Evolutionary conservation across 2,329 filamentous ascomycete genomes (phyloP), one percentile per base, ranked within the genome.

Genomic region (Penicillium sp.): DNA sequence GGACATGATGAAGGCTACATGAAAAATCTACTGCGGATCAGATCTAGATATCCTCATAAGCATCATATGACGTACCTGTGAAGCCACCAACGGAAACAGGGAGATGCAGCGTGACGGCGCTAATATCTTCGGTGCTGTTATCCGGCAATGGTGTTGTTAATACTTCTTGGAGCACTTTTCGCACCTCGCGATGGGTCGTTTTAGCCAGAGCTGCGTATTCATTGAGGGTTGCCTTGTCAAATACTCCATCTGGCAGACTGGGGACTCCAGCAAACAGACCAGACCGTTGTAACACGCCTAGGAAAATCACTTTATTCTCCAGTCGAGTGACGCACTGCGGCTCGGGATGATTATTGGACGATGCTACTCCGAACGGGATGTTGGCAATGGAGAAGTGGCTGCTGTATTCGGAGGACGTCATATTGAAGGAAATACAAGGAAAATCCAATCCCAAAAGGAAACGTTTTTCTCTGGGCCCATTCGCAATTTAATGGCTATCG

Each of bases 81-180:
- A 86, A 88, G 35, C 83, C 84, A 4, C 77, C 76, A 19, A 85
- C 79, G 3, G 74, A 68, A 37, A 88, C 71, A 0, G 86, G 86
- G 0, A 87, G 65, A 64, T 87, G 81, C 61, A 85, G 69, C 4
- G 71, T 70, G 19, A 81, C 78, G 31, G 75, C 67, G 39, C 70
- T 60, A 16, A 85, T 54, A 9, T 68, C 50, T 10, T 68, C 64
- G n/a, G 59, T 59, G 44, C 62, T 57, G 13, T 49, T 45, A 22
- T 55, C 14, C 2, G 68, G 64, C 7, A 69, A 45, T 10, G 56
- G 8, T 10, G 57, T 48, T 29, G 47, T 51, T 52, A 65, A 60
- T 42, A 13, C 44, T 21, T 37, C 48, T 60, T 71, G 68, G 8
- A 84, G 72, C 21, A 70, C 69, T n/a, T 58, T 59, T 47, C 82